Evolutionary conservation across 2,329 filamentous ascomycete genomes (phyloP).

Genomic region (Calonectria pteridis): DNA sequence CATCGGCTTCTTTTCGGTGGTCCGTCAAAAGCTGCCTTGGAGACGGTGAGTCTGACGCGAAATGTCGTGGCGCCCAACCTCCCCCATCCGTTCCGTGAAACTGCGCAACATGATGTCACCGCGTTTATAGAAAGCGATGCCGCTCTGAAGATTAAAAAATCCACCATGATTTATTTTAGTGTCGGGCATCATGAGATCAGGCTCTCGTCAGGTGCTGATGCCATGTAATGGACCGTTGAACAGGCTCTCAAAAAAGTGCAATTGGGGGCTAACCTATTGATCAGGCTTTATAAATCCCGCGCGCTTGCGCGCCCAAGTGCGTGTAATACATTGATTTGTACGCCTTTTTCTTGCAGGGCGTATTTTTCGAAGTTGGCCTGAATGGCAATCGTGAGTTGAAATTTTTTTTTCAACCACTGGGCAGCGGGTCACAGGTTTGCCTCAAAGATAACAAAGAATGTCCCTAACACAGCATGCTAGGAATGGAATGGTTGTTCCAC

Average conservation of each 20-base stretch:
- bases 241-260: background rate
- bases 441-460: too few relatives aligned
- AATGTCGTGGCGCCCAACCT: background rate
- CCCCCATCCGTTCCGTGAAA: background rate
- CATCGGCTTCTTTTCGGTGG: background rate
- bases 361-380: background rate
- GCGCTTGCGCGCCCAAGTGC: background rate
- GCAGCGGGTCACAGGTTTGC: too few relatives aligned
- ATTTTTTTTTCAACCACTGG: background rate
- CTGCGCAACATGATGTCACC: background rate
- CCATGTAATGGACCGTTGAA: background rate
- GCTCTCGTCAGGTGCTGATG: background rate
- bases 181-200: background rate
- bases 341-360: background rate
- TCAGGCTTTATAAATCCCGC: background rate
- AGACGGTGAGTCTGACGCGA: too few relatives aligned
- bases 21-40: background rate
- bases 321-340: background rate
- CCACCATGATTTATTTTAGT: background rate
- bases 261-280: background rate
- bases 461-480: too few relatives aligned
- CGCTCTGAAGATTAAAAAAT: accelerated
- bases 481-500: too few relatives aligned
- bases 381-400: background rate
- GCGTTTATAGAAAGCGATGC: background rate